Evolutionary conservation across 192 early-diverging fungal genomes (phyloP).

Genomic region (Coemansia sp.): DNA sequence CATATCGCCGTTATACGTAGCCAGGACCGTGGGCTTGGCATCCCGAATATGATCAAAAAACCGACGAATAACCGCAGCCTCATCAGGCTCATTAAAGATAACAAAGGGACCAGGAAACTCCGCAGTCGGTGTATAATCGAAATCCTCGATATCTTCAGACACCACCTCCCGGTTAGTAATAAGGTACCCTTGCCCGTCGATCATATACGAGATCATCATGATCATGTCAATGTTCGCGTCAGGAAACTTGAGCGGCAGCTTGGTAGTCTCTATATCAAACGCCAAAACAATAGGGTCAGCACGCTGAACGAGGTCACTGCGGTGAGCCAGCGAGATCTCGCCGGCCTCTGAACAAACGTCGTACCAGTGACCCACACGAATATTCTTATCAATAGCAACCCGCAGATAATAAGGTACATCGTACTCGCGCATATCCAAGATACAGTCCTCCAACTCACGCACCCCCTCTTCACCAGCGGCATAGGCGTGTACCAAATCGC

Average conservation of each 20-base stretch:
- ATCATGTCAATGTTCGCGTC: slow-evolving; percentile 87
- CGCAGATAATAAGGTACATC: slow-evolving; percentile 97
- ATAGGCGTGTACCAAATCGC: slow-evolving; percentile 68
- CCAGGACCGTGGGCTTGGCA: slow-evolving; percentile 83
- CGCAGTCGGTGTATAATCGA: slow-evolving; percentile 96
- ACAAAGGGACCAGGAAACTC: slow-evolving; percentile 95
- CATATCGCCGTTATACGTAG: slow-evolving; percentile 98
- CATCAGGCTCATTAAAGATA: slow-evolving; percentile 94
- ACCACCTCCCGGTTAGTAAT: slow-evolving; percentile 98
- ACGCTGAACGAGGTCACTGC: slow-evolving; percentile 86
- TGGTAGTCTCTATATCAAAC: slow-evolving; percentile 98
- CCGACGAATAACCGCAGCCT: slow-evolving; percentile 73
- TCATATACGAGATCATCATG: slow-evolving; percentile 99
- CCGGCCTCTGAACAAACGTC: slow-evolving; percentile 68
- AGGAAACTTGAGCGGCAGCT: slow-evolving; percentile 97
- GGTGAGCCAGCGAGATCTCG: slow-evolving; percentile 63
- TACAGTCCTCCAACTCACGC: slow-evolving; percentile 62
- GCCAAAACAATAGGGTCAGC: slow-evolving; percentile 94
- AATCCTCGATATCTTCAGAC: slow-evolving; percentile 93
- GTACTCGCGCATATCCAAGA: slow-evolving; percentile 93
- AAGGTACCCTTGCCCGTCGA: slow-evolving; percentile 95
- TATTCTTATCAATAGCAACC: slow-evolving; percentile 90
- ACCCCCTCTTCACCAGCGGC: slow-evolving; percentile 11
- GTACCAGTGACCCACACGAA: slow-evolving; percentile 97
- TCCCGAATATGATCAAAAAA: slow-evolving; percentile 94